Percentiles rank a stretch among this genome's conserved stretches.
These are phyloP conservation scores for Aspergillus cristatus DNA, from an alignment of 495 filamentous ascomycete genomes.

Conservation along the genomic window DNA sequence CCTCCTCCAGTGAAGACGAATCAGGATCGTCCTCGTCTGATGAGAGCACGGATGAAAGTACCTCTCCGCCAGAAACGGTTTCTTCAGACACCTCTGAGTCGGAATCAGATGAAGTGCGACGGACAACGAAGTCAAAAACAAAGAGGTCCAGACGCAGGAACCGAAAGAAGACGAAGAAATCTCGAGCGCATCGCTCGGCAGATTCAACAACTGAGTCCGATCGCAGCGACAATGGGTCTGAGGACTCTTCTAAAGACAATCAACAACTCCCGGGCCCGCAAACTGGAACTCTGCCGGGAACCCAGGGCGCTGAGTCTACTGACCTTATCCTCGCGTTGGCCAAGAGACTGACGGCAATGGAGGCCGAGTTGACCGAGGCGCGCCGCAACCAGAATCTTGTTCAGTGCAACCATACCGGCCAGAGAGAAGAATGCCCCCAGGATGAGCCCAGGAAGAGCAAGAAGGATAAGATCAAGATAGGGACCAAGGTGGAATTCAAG, in stretches of 20 bases:
- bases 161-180: slow-evolving; percentile 19
- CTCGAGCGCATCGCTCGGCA: no score
- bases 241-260: no score
- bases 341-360: slow-evolving; percentile 15
- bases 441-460: slow-evolving; percentile 14
- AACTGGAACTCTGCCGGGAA: no score
- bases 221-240: no score
- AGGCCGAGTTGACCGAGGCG: slow-evolving; percentile 11
- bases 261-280: no score
- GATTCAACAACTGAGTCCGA: no score
- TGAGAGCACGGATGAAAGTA: slow-evolving; percentile 11
- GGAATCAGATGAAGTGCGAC: slow-evolving; percentile 20
- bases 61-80: slow-evolving; percentile 17
- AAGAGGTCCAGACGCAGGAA: slow-evolving; percentile 33
- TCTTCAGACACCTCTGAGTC: slow-evolving; percentile 27
- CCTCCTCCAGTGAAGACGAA: slow-evolving; percentile 17
- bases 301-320: no score
- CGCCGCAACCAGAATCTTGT: slow-evolving; percentile 13
- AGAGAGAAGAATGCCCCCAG: slow-evolving; percentile 8
- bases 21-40: slow-evolving; percentile 14
- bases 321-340: slow-evolving; percentile 12
- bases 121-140: slow-evolving; percentile 36
- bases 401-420: slow-evolving; percentile 9
- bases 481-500: slow-evolving; percentile 68
- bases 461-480: slow-evolving; percentile 39